A percentile compares a stretch with the other conserved stretches of the same genome.
Conservation (phyloP, 2,329 filamentous ascomycete genomes). For the Xylariales sp. region DNA sequence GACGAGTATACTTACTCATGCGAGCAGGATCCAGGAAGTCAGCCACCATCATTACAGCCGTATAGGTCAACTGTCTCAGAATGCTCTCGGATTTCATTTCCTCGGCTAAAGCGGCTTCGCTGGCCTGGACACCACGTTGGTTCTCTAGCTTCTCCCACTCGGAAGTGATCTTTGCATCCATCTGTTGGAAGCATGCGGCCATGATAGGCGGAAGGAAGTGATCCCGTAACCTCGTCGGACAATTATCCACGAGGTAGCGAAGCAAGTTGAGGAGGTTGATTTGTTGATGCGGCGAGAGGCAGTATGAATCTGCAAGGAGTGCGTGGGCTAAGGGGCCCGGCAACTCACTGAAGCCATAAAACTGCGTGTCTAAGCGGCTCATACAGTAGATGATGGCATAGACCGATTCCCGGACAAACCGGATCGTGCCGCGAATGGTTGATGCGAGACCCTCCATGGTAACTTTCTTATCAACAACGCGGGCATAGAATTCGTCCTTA, state of each 20-base stretch:
- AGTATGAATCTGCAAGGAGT: conserved; percentile 75
- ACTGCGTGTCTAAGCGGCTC: conserved; percentile 78
- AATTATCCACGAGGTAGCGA: conserved; percentile 85
- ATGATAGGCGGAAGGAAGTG: conserved; percentile 84
- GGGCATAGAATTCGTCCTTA: conserved; percentile 92
- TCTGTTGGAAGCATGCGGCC: conserved; percentile 74
- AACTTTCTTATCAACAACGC: conserved; percentile 80
- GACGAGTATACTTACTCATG: conserved; percentile 45
- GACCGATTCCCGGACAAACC: conserved; percentile 85
- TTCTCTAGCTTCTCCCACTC: conserved; percentile 80
- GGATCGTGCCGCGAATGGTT: conserved; percentile 80
- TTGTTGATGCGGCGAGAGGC: conserved; percentile 86
- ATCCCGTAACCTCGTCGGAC: conserved; percentile 69
- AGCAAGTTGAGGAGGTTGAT: conserved; percentile 89
- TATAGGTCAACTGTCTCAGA: conserved; percentile 84
- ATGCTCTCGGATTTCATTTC: conserved; percentile 99
- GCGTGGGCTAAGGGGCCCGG: conserved; percentile 78
- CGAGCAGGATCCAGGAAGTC: conserved; percentile 76
- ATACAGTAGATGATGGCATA: conserved; percentile 95
- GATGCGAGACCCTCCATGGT: conserved; percentile 93
- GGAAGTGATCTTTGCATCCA: conserved; percentile 78
- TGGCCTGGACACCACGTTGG: conserved; percentile 56
- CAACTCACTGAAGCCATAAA: conserved; percentile 85
- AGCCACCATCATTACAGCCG: conserved; percentile 85
- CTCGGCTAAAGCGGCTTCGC: conserved; percentile 76